These are phyloP conservation scores for Tremellales sp. DNA, from an alignment of 1,284 basidiomycete genomes.

Conservation along the genomic window DNA sequence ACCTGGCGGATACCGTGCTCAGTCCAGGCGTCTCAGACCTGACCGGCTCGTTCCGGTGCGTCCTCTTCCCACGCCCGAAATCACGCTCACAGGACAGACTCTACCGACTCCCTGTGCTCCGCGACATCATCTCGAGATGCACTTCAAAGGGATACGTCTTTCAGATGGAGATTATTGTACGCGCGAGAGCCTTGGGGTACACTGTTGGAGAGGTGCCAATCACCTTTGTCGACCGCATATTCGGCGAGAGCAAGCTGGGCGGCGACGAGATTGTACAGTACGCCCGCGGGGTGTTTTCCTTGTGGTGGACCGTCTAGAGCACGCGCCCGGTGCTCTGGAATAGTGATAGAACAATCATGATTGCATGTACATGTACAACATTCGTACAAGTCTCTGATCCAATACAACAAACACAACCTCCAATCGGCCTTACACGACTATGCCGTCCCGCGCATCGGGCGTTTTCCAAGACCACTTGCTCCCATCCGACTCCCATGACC, in stretches of 20 bases:
- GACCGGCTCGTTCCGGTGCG: conserved; percentile 79
- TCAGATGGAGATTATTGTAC: conserved; percentile 96
- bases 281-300: conserved; percentile 73
- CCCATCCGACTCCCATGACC: conserved; percentile 37
- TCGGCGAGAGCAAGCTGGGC: conserved; percentile 85
- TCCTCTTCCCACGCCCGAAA: conserved; percentile 6
- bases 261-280: conserved; percentile 86
- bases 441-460: neutral
- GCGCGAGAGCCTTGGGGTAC: conserved; percentile 75
- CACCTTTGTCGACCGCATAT: conserved; percentile 88
- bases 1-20: conserved; percentile 74
- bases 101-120: conserved; percentile 70
- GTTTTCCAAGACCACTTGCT: conserved; percentile 36
- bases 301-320: conserved; percentile 64
- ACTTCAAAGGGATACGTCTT: conserved; percentile 88
- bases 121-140: conserved; percentile 74
- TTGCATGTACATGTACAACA: too few relatives aligned
- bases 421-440: too few relatives aligned
- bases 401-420: too few relatives aligned
- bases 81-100: conserved; percentile 57
- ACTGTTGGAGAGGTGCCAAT: conserved; percentile 85
- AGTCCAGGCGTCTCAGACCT: conserved; percentile 79
- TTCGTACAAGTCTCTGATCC: too few relatives aligned
- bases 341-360: too few relatives aligned
- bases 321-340: too few relatives aligned